A percentile compares a stretch with the other conserved stretches of the same genome.
Conservation (phyloP, 345 rosid genomes). For the Chamaenerion angustifolium region DNA sequence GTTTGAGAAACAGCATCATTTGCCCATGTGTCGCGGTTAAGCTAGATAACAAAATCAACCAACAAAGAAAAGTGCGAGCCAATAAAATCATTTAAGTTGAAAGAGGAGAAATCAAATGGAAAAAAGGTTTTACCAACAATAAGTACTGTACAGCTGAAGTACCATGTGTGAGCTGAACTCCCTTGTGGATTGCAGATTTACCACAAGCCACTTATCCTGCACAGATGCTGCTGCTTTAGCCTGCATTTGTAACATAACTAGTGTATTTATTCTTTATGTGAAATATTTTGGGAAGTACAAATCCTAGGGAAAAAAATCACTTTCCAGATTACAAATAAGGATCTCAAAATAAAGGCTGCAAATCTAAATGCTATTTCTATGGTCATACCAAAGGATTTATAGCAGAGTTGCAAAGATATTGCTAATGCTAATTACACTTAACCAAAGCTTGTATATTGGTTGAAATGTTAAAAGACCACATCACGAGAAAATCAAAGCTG, state of each 20-base stretch:
- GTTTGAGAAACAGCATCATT: conserved; percentile 91
- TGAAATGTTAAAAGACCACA: too few relatives aligned
- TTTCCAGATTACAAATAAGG: too few relatives aligned
- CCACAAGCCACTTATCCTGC: conserved; percentile 90
- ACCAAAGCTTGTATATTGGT: too few relatives aligned
- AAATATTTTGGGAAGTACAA: too few relatives aligned
- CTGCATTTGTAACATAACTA: conserved; percentile 22
- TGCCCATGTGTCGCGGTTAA: conserved; percentile 99
- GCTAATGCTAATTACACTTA: too few relatives aligned
- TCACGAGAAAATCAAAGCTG: too few relatives aligned
- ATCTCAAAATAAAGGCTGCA: too few relatives aligned
- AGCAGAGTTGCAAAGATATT: too few relatives aligned
- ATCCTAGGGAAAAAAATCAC: too few relatives aligned
- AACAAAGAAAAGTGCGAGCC: conserved; percentile 1
- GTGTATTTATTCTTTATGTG: too few relatives aligned
- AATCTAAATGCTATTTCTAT: too few relatives aligned
- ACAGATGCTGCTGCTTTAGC: conserved; percentile 65
- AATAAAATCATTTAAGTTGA: conserved; percentile 1
- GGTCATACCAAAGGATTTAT: too few relatives aligned
- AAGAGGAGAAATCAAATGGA: background rate
- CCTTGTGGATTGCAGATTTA: conserved; percentile 79
- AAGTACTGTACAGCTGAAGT: background rate
- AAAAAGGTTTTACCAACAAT: background rate
- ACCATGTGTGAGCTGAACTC: conserved; percentile 98
- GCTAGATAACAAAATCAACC: conserved; percentile 34